Conservation (phyloP, 2,329 filamentous ascomycete species). For the Pseudogymnoascus sp. region DNA sequence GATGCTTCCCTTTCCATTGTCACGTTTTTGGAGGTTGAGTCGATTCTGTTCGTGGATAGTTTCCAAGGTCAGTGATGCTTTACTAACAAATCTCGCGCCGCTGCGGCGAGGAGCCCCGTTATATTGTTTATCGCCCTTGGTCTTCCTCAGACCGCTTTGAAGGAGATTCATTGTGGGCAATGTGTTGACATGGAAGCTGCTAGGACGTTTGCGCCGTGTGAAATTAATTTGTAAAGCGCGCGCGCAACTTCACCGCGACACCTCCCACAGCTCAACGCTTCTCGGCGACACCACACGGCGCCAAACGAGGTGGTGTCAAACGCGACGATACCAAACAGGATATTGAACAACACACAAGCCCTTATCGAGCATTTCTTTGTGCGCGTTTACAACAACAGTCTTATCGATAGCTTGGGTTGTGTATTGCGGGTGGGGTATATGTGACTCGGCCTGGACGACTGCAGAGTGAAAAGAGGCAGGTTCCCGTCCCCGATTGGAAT, state of each 20-base stretch:
- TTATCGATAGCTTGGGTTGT: not conserved
- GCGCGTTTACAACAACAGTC: not conserved
- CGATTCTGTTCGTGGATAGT: slow-evolving; percentile 55
- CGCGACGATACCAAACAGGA: not conserved
- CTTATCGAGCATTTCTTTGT: not conserved
- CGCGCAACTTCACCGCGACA: not conserved
- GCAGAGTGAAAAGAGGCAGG: slow-evolving; percentile 1
- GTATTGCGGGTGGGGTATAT: not conserved
- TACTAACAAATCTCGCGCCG: slow-evolving; percentile 38
- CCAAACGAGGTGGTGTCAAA: slow-evolving; percentile 3
- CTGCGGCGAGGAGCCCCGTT: slow-evolving; percentile 28
- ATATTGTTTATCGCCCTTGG: slow-evolving; percentile 23
- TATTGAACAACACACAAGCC: not conserved
- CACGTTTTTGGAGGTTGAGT: slow-evolving; percentile 40
- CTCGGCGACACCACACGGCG: not conserved
- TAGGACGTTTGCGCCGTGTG: not conserved
- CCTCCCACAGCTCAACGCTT: not conserved
- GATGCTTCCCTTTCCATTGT: slow-evolving; percentile 31
- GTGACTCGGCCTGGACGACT: slow-evolving; percentile 4
- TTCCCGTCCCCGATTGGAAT: slow-evolving; percentile 1
- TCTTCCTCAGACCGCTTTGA: slow-evolving; percentile 24
- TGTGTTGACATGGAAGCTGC: slow-evolving; percentile 7
- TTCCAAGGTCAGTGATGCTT: slow-evolving; percentile 55
- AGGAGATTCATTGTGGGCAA: slow-evolving; percentile 21
- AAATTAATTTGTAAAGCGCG: not conserved